Evolutionary conservation across 768 basidiomycete species (phyloP).

Genomic region (Lactarius akahatsu): DNA sequence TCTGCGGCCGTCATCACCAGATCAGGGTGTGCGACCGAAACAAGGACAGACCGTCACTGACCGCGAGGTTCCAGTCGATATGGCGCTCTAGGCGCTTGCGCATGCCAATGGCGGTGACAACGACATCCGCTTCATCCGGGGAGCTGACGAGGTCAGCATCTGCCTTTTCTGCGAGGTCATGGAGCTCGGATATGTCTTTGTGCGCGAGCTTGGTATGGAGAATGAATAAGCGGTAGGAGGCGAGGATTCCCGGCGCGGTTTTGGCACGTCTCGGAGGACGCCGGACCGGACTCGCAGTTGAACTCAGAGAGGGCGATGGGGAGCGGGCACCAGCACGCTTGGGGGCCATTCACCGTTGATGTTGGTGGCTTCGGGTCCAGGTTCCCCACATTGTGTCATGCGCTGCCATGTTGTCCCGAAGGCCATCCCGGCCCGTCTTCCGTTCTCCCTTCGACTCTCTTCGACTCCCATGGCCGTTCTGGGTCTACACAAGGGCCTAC

Average conservation of each 20-base stretch:
- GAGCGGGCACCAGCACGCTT: constrained; percentile 16
- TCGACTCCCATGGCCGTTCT: no score
- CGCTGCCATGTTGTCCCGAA: not conserved
- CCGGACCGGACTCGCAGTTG: not conserved
- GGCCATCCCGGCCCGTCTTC: not conserved
- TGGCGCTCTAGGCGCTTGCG: constrained; percentile 68
- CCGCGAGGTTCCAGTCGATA: constrained; percentile 61
- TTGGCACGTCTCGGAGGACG: constrained; percentile 8
- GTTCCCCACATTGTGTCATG: not conserved
- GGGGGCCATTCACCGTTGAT: constrained; percentile 10
- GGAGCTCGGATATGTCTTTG: constrained; percentile 33
- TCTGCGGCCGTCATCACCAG: constrained; percentile 39
- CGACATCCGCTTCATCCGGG: constrained; percentile 54
- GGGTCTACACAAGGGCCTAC: no score
- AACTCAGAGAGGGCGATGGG: not conserved
- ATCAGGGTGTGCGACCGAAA: constrained; percentile 2
- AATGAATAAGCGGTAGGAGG: constrained; percentile 17
- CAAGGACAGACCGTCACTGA: constrained; percentile 39
- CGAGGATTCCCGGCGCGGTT: constrained; percentile 19
- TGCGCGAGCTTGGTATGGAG: constrained; percentile 34
- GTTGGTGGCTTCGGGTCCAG: not conserved
- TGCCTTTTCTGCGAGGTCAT: constrained; percentile 34
- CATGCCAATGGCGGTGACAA: constrained; percentile 68
- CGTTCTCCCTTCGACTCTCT: not conserved
- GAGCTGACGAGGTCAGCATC: constrained; percentile 40